Conservation (phyloP, 768 basidiomycete genomes). For the Suillus luteus region DNA sequence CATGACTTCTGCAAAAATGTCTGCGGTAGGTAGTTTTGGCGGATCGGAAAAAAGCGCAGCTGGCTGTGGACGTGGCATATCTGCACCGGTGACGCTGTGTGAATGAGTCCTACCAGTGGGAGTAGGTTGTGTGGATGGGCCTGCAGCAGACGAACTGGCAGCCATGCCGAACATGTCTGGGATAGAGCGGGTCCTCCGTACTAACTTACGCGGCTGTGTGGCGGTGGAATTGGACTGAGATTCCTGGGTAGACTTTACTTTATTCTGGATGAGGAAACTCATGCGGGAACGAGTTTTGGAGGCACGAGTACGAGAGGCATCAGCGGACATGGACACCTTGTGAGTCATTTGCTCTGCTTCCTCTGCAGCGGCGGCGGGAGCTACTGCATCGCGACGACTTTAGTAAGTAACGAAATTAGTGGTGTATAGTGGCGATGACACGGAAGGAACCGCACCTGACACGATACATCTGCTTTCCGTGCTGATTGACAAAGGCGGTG, state of each 20-base stretch:
- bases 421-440: neutral
- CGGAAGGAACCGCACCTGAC: conserved; percentile 51
- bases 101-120: conserved; percentile 66
- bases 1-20: conserved; percentile 70
- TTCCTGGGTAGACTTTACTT: conserved; percentile 47
- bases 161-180: conserved; percentile 49
- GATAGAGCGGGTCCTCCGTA: conserved; percentile 76
- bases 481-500: conserved; percentile 80
- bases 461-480: conserved; percentile 76
- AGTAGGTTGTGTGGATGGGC: conserved; percentile 30
- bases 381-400: conserved; percentile 62
- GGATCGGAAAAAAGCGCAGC: conserved; percentile 29
- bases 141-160: conserved; percentile 33
- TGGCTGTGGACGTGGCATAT: conserved; percentile 48
- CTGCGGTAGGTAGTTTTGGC: conserved; percentile 37
- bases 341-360: conserved; percentile 47
- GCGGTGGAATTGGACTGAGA: conserved; percentile 8
- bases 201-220: conserved; percentile 46
- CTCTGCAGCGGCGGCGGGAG: conserved; percentile 54
- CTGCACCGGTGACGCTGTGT: conserved; percentile 75
- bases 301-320: conserved; percentile 40
- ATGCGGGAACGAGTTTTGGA: conserved; percentile 61
- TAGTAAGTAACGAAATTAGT: neutral
- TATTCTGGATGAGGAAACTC: conserved; percentile 55
- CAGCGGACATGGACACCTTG: conserved; percentile 33